These are phyloP conservation scores for Bondarzewia mesenterica DNA, from an alignment of 1,284 basidiomycete genomes.

Conservation along the genomic window DNA sequence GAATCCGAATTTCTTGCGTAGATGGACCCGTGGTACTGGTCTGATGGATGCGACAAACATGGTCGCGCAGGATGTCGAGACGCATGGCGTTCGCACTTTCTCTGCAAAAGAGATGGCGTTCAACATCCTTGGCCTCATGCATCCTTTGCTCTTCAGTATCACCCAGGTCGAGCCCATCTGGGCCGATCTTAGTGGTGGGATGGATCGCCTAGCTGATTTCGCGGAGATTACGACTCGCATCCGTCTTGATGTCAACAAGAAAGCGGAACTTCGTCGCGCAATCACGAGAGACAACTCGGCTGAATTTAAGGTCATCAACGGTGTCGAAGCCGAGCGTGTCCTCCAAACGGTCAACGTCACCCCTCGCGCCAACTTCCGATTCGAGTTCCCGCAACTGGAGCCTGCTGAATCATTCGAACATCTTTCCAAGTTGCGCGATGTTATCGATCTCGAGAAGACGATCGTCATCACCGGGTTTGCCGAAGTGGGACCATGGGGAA, in stretches of 20 bases:
- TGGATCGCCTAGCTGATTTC: conserved; percentile 94
- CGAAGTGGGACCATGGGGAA: conserved; percentile 99
- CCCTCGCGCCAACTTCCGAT: conserved; percentile 96
- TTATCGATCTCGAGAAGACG: conserved; percentile 94
- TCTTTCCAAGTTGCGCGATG: conserved; percentile 69
- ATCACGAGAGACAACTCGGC: conserved; percentile 91
- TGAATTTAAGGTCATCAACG: conserved; percentile 90
- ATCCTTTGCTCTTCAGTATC: conserved; percentile 98
- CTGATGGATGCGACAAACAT: conserved; percentile 95
- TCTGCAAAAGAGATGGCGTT: conserved; percentile 99
- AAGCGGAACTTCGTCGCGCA: conserved; percentile 88
- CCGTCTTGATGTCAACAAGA: conserved; percentile 68
- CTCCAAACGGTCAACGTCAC: conserved; percentile 90
- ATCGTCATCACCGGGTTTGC: conserved; percentile 92
- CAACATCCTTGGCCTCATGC: conserved; percentile 98
- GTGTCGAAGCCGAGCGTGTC: conserved; percentile 87
- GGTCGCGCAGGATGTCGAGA: conserved; percentile 90
- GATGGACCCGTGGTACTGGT: conserved; percentile 97
- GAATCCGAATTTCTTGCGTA: conserved; percentile 22
- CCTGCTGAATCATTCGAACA: conserved; percentile 60
- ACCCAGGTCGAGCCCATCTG: conserved; percentile 99
- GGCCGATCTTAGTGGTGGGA: conserved; percentile 95
- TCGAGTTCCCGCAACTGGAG: conserved; percentile 85
- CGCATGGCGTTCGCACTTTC: conserved; percentile 93
- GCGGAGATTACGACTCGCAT: conserved; percentile 89